These are phyloP conservation scores for Trichothecium roseum DNA, from an alignment of 2,329 filamentous ascomycete genomes.

Conservation along the genomic window DNA sequence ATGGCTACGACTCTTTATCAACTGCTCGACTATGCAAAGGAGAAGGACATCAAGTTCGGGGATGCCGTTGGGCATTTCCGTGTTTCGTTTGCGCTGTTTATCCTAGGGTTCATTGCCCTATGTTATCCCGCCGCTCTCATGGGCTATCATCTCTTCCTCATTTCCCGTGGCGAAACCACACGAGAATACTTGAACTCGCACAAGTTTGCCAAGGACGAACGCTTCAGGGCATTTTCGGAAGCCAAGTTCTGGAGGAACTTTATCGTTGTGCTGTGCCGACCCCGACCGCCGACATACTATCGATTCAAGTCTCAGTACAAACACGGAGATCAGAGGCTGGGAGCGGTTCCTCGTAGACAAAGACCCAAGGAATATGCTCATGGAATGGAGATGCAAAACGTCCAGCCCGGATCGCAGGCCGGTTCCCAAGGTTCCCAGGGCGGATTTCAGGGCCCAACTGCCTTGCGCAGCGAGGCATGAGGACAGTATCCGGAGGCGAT, in stretches of 20 bases:
- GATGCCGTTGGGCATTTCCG: conserved; percentile 59
- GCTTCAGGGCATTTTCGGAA: conserved; percentile 84
- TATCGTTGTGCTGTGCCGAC: conserved; percentile 69
- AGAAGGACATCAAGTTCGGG: conserved; percentile 56
- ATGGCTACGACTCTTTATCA: conserved; percentile 72
- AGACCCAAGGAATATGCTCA: conserved; percentile 38
- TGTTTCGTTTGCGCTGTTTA: conserved; percentile 78
- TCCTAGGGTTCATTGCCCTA: conserved; percentile 66
- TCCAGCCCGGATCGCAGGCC: conserved; percentile 19
- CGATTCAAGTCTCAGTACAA: conserved; percentile 70
- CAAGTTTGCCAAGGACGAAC: conserved; percentile 86
- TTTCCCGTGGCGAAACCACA: conserved; percentile 86
- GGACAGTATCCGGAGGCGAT: too few species aligned
- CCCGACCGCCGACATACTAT: conserved; percentile 80
- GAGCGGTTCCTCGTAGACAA: conserved; percentile 37
- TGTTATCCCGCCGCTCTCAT: conserved; percentile 77
- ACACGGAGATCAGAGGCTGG: conserved; percentile 78
- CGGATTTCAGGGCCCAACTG: conserved; percentile 45
- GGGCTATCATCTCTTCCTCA: conserved; percentile 85
- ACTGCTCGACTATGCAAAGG: conserved; percentile 59
- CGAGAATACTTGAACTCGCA: conserved; percentile 92
- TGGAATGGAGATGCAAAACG: conserved; percentile 64
- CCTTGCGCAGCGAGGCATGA: conserved; percentile 25
- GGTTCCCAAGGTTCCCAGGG: neutral
- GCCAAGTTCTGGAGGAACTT: conserved; percentile 68